Evolutionary conservation across 768 basidiomycete species (phyloP).

Genomic region (Trametes cubensis): DNA sequence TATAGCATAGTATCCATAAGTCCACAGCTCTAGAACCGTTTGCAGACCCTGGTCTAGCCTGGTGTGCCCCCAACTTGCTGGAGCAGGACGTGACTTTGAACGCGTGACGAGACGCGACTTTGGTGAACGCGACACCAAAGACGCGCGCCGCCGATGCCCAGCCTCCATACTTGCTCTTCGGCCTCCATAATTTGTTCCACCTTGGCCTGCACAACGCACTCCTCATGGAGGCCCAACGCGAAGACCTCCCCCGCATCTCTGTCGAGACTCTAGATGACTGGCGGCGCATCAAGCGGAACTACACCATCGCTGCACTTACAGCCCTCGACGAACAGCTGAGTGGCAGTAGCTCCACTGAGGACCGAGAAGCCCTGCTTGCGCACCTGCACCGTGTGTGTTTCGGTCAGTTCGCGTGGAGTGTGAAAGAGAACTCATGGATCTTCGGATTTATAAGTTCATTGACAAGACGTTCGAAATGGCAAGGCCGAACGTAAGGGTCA

Average conservation of each 20-base stretch:
- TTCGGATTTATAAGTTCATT: slow-evolving; percentile 49
- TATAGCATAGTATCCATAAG: not conserved
- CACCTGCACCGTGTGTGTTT: slow-evolving; percentile 53
- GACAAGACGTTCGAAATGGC: slow-evolving; percentile 64
- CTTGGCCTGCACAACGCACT: not conserved
- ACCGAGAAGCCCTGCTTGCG: slow-evolving; percentile 50
- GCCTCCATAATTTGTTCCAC: not conserved
- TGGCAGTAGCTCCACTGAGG: slow-evolving; percentile 41
- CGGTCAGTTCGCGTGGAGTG: not conserved
- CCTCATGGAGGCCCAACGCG: slow-evolving; percentile 39
- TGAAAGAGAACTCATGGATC: not conserved
- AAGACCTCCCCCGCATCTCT: slow-evolving; percentile 56
- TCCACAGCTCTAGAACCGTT: too few relatives aligned
- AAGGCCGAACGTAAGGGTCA: slow-evolving; percentile 74
- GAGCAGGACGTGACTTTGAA: not conserved
- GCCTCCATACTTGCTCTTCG: not conserved
- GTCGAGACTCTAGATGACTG: slow-evolving; percentile 70
- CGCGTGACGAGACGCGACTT: not conserved
- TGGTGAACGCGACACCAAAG: not conserved
- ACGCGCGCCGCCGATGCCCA: not conserved
- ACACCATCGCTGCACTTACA: slow-evolving; percentile 47
- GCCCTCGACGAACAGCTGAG: slow-evolving; percentile 52
- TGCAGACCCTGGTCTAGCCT: too few relatives aligned
- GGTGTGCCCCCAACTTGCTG: too few relatives aligned
- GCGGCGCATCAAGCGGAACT: slow-evolving; percentile 60